Evolutionary conservation across 306 rosid species (phyloP).

Genomic region (Trifolium dubium): DNA sequence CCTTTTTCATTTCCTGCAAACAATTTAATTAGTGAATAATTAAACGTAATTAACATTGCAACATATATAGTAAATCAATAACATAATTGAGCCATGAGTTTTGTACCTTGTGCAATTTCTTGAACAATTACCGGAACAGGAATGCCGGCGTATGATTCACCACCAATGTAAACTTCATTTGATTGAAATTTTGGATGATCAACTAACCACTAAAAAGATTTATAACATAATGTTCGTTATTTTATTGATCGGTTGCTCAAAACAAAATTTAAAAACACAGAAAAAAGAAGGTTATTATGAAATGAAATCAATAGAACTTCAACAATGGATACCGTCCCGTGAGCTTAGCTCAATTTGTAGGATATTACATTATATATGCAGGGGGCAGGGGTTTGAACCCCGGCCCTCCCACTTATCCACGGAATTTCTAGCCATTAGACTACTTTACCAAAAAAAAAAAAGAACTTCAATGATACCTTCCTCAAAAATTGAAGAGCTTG

Average conservation of each 20-base stretch:
- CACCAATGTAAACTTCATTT: slow-evolving; percentile 61
- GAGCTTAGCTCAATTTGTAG: too few relatives aligned
- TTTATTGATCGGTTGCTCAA: neutral
- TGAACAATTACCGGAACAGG: slow-evolving; percentile 57
- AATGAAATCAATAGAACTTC: neutral
- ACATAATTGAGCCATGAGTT: neutral
- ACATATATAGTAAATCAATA: neutral
- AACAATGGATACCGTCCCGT: too few relatives aligned
- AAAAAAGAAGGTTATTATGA: neutral
- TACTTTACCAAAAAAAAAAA: too few relatives aligned
- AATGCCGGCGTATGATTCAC: slow-evolving; percentile 80
- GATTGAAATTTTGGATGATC: slow-evolving; percentile 62
- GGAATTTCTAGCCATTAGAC: too few relatives aligned
- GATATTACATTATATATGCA: too few relatives aligned
- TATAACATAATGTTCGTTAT: neutral
- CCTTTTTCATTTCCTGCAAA: slow-evolving; percentile 64
- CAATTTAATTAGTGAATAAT: neutral
- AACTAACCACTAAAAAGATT: slow-evolving; percentile 67
- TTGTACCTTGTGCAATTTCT: slow-evolving; percentile 62
- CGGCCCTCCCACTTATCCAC: too few relatives aligned
- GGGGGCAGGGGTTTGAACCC: too few relatives aligned
- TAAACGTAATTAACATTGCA: neutral
- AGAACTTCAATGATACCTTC: slow-evolving; percentile 44
- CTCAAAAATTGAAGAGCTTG: slow-evolving; percentile 59
- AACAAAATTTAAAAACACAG: neutral